Base-by-base conservation (phyloP, 164 flowering plant species). In the Berberis vulgaris region DNA sequence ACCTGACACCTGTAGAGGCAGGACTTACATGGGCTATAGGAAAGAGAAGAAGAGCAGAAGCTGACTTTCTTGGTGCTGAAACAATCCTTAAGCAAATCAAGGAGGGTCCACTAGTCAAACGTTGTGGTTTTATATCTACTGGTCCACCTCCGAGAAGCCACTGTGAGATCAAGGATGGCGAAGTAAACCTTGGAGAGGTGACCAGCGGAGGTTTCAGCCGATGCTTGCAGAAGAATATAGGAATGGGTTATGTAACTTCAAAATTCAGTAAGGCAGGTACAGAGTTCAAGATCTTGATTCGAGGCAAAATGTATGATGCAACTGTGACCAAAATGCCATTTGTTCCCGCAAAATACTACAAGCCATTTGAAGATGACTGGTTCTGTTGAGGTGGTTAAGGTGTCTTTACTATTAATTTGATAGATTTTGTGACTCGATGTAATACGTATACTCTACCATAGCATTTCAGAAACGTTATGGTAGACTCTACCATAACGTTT, bases 131-230 rank as follows among this genome's bases (percentile, higher is more conserved):
- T 55, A 58, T 81, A 79, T 89, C 97, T 6, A 59, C 85, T 0
- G 99, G 99, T 5, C 99, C 99, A 6, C 97, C 97, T 45, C 75
- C 99, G 2, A 77, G 99, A 69, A 76, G 89, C 73, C 99, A 94
- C 79, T 80, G 97, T 59, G 96, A 91, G 80, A 78, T 94, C 58
- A 78, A 79, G 60, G 80, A 87, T 59, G 88, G 77, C 4, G 70
- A 72, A 41, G 97, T 96, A 0, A 67, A 70, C 76, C 76, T 91
- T 45, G 97, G 96, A 0, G 97, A 91, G 66, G 80, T 94, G 62
- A 91, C 97, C 2, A 94, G 97, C 52, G 97, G 97, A 49, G 99
- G 99, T 57, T 91, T 94, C 64, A 89, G 97, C 68, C 97, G 97
- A 8, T 89, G 97, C 80, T 85, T 94, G 40, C 89, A 94, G 89